These are phyloP conservation scores for Pyrenula massariospora DNA, from an alignment of 495 filamentous ascomycete genomes.

Conservation along the genomic window DNA sequence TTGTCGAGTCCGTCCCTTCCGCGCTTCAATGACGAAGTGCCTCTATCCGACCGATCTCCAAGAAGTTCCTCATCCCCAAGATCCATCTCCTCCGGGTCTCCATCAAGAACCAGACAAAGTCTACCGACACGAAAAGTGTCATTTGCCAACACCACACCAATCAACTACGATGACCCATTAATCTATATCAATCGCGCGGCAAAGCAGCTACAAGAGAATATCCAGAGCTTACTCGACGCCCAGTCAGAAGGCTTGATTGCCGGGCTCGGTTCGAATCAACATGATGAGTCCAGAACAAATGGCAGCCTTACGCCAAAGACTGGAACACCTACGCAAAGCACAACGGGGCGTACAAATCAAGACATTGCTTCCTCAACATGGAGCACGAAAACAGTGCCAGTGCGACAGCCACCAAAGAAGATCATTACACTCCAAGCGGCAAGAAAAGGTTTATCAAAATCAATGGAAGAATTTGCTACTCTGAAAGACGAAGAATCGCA, in stretches of 20 bases:
- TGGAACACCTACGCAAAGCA: slow-evolving; percentile 13
- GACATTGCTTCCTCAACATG: slow-evolving; percentile 11
- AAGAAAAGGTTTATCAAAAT: slow-evolving; percentile 54
- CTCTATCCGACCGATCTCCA: background rate
- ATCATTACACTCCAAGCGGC: slow-evolving; percentile 55
- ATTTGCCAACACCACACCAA: background rate
- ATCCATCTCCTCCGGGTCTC: background rate
- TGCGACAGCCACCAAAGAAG: slow-evolving; percentile 46
- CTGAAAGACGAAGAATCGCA: slow-evolving; percentile 62
- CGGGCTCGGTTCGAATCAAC: slow-evolving; percentile 26
- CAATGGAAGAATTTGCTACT: slow-evolving; percentile 59
- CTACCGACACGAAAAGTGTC: background rate
- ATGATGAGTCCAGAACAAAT: slow-evolving; percentile 28
- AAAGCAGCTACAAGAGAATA: slow-evolving; percentile 53
- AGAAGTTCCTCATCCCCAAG: background rate
- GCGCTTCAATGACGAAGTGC: background rate
- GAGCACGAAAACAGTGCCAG: slow-evolving; percentile 34
- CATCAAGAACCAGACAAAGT: background rate
- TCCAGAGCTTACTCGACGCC: slow-evolving; percentile 74
- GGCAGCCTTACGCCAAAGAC: slow-evolving; percentile 32
- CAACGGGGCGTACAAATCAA: background rate
- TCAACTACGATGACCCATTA: slow-evolving; percentile 18
- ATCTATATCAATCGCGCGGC: slow-evolving; percentile 31
- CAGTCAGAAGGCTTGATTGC: slow-evolving; percentile 65
- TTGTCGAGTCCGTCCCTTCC: background rate